Conservation (phyloP, 176 grass and related monocot genomes). For the Triticum turgidum region DNA sequence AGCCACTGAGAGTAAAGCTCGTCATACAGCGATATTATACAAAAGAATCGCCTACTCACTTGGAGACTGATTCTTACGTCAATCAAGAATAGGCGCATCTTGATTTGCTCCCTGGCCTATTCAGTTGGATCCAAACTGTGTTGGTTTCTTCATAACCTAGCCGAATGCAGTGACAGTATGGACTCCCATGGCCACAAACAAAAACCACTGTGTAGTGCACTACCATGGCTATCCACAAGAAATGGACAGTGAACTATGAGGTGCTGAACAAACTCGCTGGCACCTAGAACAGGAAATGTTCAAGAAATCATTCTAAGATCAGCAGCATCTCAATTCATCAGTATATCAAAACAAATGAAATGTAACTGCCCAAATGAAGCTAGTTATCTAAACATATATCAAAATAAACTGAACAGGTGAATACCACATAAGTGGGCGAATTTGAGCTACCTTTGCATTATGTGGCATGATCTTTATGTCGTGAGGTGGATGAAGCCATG, state of each 20-base stretch:
- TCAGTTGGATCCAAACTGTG: constrained; percentile 6
- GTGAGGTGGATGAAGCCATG: constrained; percentile 93
- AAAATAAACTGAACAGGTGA: constrained; percentile 10
- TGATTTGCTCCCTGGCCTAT: background rate
- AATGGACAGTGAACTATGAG: constrained; percentile 31
- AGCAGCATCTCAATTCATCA: background rate
- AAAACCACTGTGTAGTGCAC: constrained; percentile 8
- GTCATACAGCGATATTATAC: background rate
- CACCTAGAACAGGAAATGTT: constrained; percentile 49
- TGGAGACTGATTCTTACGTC: background rate
- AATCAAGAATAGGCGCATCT: constrained; percentile 8
- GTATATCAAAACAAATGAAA: constrained; percentile 17
- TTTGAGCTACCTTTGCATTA: constrained; percentile 74
- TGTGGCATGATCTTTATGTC: constrained; percentile 99
- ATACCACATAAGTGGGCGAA: background rate
- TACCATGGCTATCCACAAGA: constrained; percentile 2
- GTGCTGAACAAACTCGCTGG: constrained; percentile 68
- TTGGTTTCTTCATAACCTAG: constrained; percentile 10
- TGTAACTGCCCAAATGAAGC: background rate
- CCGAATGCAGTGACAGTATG: background rate
- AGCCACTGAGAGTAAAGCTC: background rate
- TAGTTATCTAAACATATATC: background rate
- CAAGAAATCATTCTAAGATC: constrained; percentile 21
- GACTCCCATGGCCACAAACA: background rate
- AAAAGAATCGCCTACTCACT: background rate